Conservation (phyloP, 306 rosid genomes). For the Canavalia gladiata region DNA sequence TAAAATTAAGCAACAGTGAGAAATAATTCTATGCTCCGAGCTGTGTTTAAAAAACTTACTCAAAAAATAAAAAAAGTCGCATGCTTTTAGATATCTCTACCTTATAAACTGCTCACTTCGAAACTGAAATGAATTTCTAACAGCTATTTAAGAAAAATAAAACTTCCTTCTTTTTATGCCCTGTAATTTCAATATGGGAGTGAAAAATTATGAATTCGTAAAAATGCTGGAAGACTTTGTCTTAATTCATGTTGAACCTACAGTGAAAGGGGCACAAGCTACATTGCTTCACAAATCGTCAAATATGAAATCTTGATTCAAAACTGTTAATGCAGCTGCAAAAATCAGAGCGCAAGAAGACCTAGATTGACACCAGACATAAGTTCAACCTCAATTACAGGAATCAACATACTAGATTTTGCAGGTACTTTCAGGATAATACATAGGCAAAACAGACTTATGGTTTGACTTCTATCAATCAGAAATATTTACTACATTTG, state of each 20-base stretch:
- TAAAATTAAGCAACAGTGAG: conserved; percentile 15
- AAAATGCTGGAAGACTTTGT: conserved; percentile 15
- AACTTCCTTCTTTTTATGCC: not conserved
- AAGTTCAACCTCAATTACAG: conserved; percentile 25
- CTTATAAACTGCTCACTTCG: not conserved
- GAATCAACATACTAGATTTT: conserved; percentile 35
- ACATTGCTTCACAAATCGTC: conserved; percentile 31
- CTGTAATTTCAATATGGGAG: not conserved
- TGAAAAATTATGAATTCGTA: not conserved
- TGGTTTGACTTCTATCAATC: not conserved
- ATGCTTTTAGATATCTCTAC: not conserved
- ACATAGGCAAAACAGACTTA: conserved; percentile 19
- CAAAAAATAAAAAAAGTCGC: not conserved
- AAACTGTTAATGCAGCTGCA: not conserved
- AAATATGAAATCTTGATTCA: conserved; percentile 9
- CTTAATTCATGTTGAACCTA: conserved; percentile 25
- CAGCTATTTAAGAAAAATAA: not conserved
- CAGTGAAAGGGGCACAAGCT: not conserved
- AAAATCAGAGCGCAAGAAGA: conserved; percentile 20
- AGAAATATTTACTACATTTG: conserved; percentile 11
- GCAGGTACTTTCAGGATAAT: conserved; percentile 28
- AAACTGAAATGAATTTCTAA: conserved; percentile 6
- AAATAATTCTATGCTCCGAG: not conserved
- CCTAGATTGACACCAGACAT: conserved; percentile 16
- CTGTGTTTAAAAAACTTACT: not conserved